Evolutionary conservation across 768 basidiomycete genomes (phyloP), one percentile per base, ranked within the genome.

Genomic region (Lactifluus hygrophoroides): DNA sequence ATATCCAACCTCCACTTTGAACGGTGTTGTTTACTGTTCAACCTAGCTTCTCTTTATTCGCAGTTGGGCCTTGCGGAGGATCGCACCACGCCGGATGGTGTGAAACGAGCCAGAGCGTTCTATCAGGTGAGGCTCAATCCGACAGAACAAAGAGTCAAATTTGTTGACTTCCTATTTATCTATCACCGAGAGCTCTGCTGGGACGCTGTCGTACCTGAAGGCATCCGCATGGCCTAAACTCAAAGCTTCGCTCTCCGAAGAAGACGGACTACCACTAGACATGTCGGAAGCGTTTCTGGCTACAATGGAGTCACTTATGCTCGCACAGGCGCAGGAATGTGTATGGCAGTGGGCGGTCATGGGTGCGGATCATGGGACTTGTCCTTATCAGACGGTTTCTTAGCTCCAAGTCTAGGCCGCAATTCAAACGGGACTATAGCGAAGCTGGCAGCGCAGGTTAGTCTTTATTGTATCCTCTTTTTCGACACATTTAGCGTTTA

Each of bases 251-350:
- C 69, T 79, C 0, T 71, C 75, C 7, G 76, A 79, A 19, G 74
- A 75, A 43, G 82, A 84, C 37, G 76, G 82, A n/a, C 66, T 69
- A 2, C 82, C 86, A 0, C 64, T 76, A 16, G 95, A 97, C 68
- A 77, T 96, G 27, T 79, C 85, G 0, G 71, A 73, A 25, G 67
- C 80, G 0, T 85, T 87, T 64, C 66, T 90, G 23, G 76, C 74
- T 47, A 77, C 82, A 27, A 67, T 96, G 43, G 83, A 90, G 67
- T 80, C 72, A 62, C 78, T 97, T 55, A 86, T 92, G 82, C 78
- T 94, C 5, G 93, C 93, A 0, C 92, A 97, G 70, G 94, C 94
- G 1, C 95, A 98, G 65, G 96, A 99, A 73, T 95, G 91, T 68
- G 91, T 85, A 42, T 98, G 94, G 94, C 94, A 95, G 68, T 81